These are phyloP conservation scores for Rhamnella rubrinervis DNA, from an alignment of 331 rosid genomes.

Conservation along the genomic window DNA sequence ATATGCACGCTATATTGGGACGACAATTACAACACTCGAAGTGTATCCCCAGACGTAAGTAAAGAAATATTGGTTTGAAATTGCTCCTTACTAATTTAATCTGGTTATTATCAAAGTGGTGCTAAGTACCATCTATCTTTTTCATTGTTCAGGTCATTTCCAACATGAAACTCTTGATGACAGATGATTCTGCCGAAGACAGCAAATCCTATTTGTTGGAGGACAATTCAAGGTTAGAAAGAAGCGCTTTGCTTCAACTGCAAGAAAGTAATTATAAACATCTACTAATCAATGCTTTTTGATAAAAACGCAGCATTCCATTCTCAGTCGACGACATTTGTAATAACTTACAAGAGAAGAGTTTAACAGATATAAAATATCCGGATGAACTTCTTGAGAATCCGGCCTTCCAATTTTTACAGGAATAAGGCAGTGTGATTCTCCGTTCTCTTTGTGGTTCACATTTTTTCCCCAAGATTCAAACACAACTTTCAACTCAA, in stretches of 20 bases:
- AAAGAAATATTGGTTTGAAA: conserved; percentile 6
- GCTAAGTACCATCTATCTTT: background rate
- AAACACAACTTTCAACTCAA: conserved; percentile 13
- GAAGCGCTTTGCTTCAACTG: background rate
- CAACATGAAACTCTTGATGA: conserved; percentile 70
- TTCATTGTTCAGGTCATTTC: conserved; percentile 57
- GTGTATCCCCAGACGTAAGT: conserved; percentile 76
- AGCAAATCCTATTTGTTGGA: conserved; percentile 65
- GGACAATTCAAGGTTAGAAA: conserved; percentile 75
- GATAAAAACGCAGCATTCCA: conserved; percentile 67
- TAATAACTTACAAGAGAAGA: conserved; percentile 47
- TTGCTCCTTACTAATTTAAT: background rate
- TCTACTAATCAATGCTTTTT: conserved; percentile 18
- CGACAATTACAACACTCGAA: conserved; percentile 48
- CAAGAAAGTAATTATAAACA: background rate
- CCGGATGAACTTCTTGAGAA: conserved; percentile 67
- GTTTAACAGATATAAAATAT: conserved; percentile 47
- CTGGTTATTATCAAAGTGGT: conserved; percentile 1
- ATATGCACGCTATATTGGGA: conserved; percentile 68
- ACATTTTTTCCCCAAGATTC: conserved; percentile 17
- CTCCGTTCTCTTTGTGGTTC: conserved; percentile 27
- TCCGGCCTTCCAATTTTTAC: conserved; percentile 78
- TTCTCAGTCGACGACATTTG: conserved; percentile 67
- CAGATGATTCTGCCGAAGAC: conserved; percentile 46
- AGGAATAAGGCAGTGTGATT: conserved; percentile 52